These are phyloP conservation scores for Podaxis sp. DNA, from an alignment of 768 basidiomycete genomes.

Conservation along the genomic window DNA sequence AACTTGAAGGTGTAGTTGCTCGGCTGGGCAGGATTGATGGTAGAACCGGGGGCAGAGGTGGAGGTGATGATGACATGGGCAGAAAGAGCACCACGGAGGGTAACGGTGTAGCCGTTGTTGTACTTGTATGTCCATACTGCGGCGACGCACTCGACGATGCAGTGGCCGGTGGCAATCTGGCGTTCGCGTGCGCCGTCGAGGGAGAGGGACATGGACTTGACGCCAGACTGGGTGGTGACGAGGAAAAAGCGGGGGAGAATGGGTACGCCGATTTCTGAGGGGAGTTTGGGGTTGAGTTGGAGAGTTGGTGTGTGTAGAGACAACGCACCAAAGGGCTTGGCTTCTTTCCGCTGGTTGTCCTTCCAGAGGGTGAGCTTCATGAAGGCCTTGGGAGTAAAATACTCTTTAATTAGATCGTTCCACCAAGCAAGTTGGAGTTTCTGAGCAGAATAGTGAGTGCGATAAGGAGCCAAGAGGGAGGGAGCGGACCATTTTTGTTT, in stretches of 20 bases:
- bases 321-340: slow-evolving; percentile 76
- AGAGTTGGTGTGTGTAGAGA: background rate
- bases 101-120: slow-evolving; percentile 73
- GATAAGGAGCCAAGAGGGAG: background rate
- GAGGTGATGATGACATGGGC: slow-evolving; percentile 51
- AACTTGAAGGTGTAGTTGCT: slow-evolving; percentile 49
- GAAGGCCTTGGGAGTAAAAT: slow-evolving; percentile 64
- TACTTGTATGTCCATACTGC: slow-evolving; percentile 84
- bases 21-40: slow-evolving; percentile 17
- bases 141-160: slow-evolving; percentile 64
- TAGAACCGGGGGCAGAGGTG: slow-evolving; percentile 20
- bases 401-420: slow-evolving; percentile 59
- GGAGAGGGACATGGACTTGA: slow-evolving; percentile 76
- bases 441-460: slow-evolving; percentile 21
- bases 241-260: slow-evolving; percentile 83
- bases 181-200: slow-evolving; percentile 77
- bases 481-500: slow-evolving; percentile 42
- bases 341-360: slow-evolving; percentile 73
- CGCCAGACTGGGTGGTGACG: slow-evolving; percentile 80
- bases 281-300: background rate
- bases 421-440: slow-evolving; percentile 67
- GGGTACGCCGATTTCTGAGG: slow-evolving; percentile 70
- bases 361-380: slow-evolving; percentile 88
- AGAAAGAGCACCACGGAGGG: slow-evolving; percentile 68
- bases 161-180: slow-evolving; percentile 35